A percentile compares a stretch with the other conserved stretches of the same genome.
Conservation (phyloP, 768 basidiomycete genomes). For the Tricholoma hemisulphureum region DNA sequence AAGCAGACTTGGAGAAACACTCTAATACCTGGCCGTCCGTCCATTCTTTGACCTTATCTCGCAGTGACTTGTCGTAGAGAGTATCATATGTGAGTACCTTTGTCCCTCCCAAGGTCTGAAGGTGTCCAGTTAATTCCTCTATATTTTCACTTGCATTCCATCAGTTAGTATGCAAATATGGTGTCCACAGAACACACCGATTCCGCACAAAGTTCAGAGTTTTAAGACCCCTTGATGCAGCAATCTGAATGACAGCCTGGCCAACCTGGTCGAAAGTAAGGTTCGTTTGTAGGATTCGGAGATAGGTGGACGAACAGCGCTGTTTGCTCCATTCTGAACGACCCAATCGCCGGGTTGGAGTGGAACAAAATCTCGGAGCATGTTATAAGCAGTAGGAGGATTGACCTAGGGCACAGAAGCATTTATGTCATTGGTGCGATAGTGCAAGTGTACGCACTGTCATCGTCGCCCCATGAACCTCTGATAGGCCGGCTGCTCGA, state of each 20-base stretch:
- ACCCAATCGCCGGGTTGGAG: constrained; percentile 75
- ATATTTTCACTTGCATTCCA: constrained; percentile 47
- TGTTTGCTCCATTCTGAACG: constrained; percentile 84
- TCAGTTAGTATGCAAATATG: background rate
- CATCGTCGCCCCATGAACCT: constrained; percentile 72
- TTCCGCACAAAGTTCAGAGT: constrained; percentile 82
- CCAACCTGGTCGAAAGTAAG: constrained; percentile 52
- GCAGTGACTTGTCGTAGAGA: constrained; percentile 55
- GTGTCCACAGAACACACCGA: constrained; percentile 41
- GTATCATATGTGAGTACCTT: constrained; percentile 80
- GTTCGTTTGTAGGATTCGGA: background rate
- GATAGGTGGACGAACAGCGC: constrained; percentile 54
- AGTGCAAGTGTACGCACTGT: constrained; percentile 44
- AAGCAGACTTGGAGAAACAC: background rate
- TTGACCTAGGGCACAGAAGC: constrained; percentile 53
- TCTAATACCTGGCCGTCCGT: constrained; percentile 54
- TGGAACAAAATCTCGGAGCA: constrained; percentile 69
- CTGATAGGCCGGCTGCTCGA: constrained; percentile 41
- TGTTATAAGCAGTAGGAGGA: constrained; percentile 79
- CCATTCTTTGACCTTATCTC: constrained; percentile 58
- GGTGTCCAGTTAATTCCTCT: constrained; percentile 44
- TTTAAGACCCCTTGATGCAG: constrained; percentile 63
- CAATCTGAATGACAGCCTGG: constrained; percentile 84
- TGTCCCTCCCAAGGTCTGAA: constrained; percentile 66
- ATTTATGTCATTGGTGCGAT: background rate